phyloP scores from a whole-genome alignment of 768 basidiomycete species.

The Boletus huronensis region DNA sequence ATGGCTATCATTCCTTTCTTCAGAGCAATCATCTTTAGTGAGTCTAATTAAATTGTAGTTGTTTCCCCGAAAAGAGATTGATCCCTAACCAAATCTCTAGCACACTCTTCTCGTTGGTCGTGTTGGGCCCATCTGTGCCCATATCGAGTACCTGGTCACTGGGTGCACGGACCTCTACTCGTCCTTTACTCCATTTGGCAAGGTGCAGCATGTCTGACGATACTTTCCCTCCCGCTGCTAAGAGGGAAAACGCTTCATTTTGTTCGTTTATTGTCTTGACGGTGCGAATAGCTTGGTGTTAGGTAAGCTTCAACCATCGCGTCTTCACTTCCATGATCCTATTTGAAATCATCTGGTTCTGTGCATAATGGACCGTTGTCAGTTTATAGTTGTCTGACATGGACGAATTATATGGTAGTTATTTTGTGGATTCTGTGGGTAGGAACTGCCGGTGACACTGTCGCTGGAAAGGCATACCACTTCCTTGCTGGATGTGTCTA shows the following conservation, averaged over 20 bases:
- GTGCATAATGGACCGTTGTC: conserved; percentile 10
- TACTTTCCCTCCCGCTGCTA: conserved; percentile 24
- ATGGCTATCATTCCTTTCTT: conserved; percentile 27
- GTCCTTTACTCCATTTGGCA: conserved; percentile 18
- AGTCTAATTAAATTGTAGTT: background rate
- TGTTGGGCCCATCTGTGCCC: conserved; percentile 23
- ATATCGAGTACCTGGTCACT: conserved; percentile 11
- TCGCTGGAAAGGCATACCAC: conserved; percentile 1
- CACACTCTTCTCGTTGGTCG: conserved; percentile 14
- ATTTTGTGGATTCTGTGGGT: conserved; percentile 25
- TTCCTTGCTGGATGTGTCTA: conserved; percentile 21
- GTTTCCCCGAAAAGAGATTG: background rate
- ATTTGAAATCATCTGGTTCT: conserved; percentile 28
- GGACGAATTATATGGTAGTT: conserved; percentile 7
- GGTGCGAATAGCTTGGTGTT: conserved; percentile 15
- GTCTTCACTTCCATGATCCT: conserved; percentile 21
- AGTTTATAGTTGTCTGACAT: background rate
- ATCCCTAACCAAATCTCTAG: conserved; percentile 5
- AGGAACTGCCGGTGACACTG: conserved; percentile 11
- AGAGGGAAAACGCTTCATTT: conserved; percentile 7
- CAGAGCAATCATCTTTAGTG: conserved; percentile 22
- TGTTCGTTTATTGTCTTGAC: background rate
- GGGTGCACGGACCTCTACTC: background rate
- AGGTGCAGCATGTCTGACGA: conserved; percentile 12
- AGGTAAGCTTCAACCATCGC: conserved; percentile 1